These are phyloP conservation scores for Pyrenula aspistea DNA, from an alignment of 495 filamentous ascomycete species.

Conservation along the genomic window DNA sequence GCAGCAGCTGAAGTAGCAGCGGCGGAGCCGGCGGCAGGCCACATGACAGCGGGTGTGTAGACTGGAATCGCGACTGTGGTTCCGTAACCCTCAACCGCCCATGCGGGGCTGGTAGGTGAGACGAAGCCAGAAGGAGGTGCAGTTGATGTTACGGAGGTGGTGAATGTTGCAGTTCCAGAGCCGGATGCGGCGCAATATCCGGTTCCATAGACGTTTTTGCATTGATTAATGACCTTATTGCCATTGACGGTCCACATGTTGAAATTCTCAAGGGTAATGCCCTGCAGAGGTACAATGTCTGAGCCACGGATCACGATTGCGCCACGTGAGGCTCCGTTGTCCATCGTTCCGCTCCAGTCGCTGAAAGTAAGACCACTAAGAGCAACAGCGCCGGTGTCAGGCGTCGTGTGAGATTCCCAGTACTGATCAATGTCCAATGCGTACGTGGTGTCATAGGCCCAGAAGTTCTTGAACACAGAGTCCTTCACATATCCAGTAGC, in stretches of 20 bases:
- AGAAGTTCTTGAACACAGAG: slow-evolving; percentile 39
- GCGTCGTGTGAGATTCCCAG: slow-evolving; percentile 25
- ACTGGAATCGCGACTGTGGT: slow-evolving; percentile 17
- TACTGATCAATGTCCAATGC: slow-evolving; percentile 39
- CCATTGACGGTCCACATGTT: slow-evolving; percentile 40
- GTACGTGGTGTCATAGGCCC: slow-evolving; percentile 28
- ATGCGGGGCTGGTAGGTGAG: slow-evolving; percentile 11
- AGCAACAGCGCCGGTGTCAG: slow-evolving; percentile 29
- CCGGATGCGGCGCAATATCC: slow-evolving; percentile 21
- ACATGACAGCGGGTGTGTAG: slow-evolving; percentile 13
- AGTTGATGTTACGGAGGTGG: slow-evolving; percentile 8
- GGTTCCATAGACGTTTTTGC: slow-evolving; percentile 31
- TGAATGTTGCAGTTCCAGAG: slow-evolving; percentile 12
- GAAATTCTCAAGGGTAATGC: slow-evolving; percentile 33
- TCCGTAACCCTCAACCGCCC: slow-evolving; percentile 18
- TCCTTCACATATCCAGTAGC: slow-evolving; percentile 35
- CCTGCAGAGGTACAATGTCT: slow-evolving; percentile 20
- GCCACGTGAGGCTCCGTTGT: slow-evolving; percentile 29
- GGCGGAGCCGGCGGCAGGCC: slow-evolving; percentile 2
- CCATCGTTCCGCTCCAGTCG: slow-evolving; percentile 35
- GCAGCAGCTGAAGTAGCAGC: not conserved
- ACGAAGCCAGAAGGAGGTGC: slow-evolving; percentile 15
- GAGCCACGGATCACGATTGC: slow-evolving; percentile 31
- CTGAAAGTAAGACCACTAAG: slow-evolving; percentile 28
- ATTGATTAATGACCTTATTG: slow-evolving; percentile 23